Evolutionary conservation across 2,329 filamentous ascomycete species (phyloP).

Genomic region (Curvularia eragrostidis): DNA sequence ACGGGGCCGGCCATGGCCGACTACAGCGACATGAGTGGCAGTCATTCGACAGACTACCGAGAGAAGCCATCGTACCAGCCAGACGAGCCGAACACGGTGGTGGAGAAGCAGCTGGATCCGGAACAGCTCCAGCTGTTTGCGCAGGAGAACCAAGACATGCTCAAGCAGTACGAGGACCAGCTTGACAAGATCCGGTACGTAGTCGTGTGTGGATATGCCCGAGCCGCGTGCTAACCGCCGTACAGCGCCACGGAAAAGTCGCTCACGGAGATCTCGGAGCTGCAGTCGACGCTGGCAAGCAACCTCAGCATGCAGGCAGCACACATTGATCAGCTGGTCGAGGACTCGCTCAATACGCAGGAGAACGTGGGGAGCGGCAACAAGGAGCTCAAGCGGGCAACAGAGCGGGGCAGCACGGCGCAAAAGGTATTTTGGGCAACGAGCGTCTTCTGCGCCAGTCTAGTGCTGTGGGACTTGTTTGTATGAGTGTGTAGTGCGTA

Average conservation of each 20-base stretch:
- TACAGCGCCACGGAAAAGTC: slow-evolving; percentile 84
- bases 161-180: slow-evolving; percentile 93
- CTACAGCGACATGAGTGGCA: slow-evolving; percentile 14
- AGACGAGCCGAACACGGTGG: slow-evolving; percentile 40
- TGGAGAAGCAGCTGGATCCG: slow-evolving; percentile 70
- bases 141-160: slow-evolving; percentile 88
- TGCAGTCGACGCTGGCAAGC: slow-evolving; percentile 86
- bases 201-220: background rate
- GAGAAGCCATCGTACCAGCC: slow-evolving; percentile 30
- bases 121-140: slow-evolving; percentile 95
- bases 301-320: slow-evolving; percentile 87
- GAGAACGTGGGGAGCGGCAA: slow-evolving; percentile 91
- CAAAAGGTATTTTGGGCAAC: slow-evolving; percentile 58
- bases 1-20: slow-evolving; percentile 34
- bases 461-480: slow-evolving; percentile 59
- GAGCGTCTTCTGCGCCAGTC: slow-evolving; percentile 53
- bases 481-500: slow-evolving; percentile 43
- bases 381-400: slow-evolving; percentile 85
- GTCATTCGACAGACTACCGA: slow-evolving; percentile 35
- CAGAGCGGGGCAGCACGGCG: slow-evolving; percentile 60
- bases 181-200: slow-evolving; percentile 90
- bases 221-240: slow-evolving; percentile 22
- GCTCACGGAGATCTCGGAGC: slow-evolving; percentile 86
- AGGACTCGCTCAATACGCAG: slow-evolving; percentile 79
- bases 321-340: slow-evolving; percentile 86